Base-by-base conservation (phyloP, 306 rosid species). In the Glycyrrhiza uralensis region DNA sequence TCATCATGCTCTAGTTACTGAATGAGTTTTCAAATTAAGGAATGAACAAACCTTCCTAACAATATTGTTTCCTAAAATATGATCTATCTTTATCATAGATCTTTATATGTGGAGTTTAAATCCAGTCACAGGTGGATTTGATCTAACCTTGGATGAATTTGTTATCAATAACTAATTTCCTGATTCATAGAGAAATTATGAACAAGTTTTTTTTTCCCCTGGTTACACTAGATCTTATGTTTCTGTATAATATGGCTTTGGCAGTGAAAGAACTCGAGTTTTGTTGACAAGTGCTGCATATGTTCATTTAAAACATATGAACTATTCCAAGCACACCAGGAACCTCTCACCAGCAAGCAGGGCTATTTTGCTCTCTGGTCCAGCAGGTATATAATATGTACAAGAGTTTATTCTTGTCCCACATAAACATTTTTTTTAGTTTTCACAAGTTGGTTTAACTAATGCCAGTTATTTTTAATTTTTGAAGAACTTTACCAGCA, bases 291-390 rank as follows among this genome's bases (percentile, higher is more conserved):
- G 87, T 72, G 87, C 97, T 33, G 95, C 92, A 60, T 83, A 62
- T 73, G 89, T 94, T 72, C 97, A 89, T 84, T 76, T 94, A 60
- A 91, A 89, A 69, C 88, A 84, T 69, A 54, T 76, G 2, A 85
- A 94, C 50, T 75, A 80, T 33, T 90, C 94, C 63, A 94, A 83
- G 83, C 95, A 94, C 80, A 94, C 92, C 28, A 79, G 90, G 76
- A 91, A 91, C 73, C 98, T 94, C 72, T 83, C 97, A 47, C 96
- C 91, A 1, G 98, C 95, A 26, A 94, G 97, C 78, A 78, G 89
- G 66, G 83, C 91, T 51, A 94, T 94, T 79, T 76, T 94, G 89
- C 96, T 94, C 2, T 87, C 95, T 23, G 98, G 98, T 82, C 96
- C 91, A 14, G 77, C 90, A 29, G 97, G 98, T 94, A 82, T 18